Percentiles rank a stretch among this genome's conserved stretches.
phyloP scores from a whole-genome alignment of 1,284 basidiomycete species.

The Ceratobasidium sp. region DNA sequence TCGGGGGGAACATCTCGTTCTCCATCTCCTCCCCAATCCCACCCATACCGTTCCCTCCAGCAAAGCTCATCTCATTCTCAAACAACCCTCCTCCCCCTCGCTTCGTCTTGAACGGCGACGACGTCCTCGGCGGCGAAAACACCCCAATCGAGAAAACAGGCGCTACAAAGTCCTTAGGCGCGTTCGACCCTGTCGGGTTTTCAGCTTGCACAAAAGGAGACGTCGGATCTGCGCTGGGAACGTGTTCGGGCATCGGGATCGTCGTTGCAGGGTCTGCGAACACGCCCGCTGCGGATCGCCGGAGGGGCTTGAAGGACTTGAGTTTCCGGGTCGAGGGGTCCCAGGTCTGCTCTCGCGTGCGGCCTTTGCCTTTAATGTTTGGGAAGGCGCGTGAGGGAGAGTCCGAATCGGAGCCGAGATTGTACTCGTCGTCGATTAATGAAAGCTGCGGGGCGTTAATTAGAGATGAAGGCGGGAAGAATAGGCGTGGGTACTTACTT shows the following conservation, averaged over 20 bases:
- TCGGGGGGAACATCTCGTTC: conserved; percentile 38
- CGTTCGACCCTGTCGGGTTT: conserved; percentile 12
- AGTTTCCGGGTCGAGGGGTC: conserved; percentile 23
- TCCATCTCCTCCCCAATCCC: neutral
- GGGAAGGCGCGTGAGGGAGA: conserved; percentile 27
- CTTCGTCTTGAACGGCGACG: conserved; percentile 27
- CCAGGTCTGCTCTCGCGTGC: conserved; percentile 6
- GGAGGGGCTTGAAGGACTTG: neutral
- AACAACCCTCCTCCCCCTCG: conserved; percentile 21
- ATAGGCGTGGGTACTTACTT: neutral
- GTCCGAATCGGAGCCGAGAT: conserved; percentile 29
- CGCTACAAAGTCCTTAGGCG: conserved; percentile 24
- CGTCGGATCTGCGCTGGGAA: conserved; percentile 33
- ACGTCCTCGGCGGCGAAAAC: conserved; percentile 35
- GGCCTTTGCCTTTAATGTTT: conserved; percentile 22
- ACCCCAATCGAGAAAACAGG: conserved; percentile 13
- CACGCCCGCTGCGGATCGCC: conserved; percentile 13
- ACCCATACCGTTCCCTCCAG: neutral
- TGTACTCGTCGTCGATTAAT: conserved; percentile 39
- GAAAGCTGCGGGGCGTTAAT: conserved; percentile 13
- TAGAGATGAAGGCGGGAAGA: conserved; percentile 6
- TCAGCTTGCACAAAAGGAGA: conserved; percentile 35
- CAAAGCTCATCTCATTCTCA: conserved; percentile 35
- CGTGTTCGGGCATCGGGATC: conserved; percentile 30
- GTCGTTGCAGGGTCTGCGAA: conserved; percentile 29